Evolutionary conservation across 108 stramenopile species (phyloP).

Genomic region (Mediolabrus comicus): DNA sequence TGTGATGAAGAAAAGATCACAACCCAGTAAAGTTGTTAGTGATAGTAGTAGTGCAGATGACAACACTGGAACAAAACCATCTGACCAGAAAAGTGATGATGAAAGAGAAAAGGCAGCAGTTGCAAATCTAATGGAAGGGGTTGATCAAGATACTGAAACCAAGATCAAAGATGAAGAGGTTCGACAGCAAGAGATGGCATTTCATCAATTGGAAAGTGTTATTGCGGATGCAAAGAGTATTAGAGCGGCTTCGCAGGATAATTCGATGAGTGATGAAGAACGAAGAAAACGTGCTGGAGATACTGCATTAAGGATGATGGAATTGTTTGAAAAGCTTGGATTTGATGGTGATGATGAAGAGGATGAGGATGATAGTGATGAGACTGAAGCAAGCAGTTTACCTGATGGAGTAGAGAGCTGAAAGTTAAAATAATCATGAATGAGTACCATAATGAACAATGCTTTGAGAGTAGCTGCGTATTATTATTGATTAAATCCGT

Average conservation of each 20-base stretch:
- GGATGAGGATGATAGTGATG: constrained; percentile 47
- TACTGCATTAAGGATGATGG: constrained; percentile 75
- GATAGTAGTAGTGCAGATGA: no score
- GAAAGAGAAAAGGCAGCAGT: constrained; percentile 27
- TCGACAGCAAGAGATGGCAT: constrained; percentile 39
- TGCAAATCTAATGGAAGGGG: constrained; percentile 24
- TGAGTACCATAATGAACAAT: no score
- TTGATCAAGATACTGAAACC: neutral
- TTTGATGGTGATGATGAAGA: constrained; percentile 70
- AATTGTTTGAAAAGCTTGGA: constrained; percentile 70
- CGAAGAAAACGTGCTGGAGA: constrained; percentile 72
- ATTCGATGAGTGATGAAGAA: constrained; percentile 70
- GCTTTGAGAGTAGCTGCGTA: no score
- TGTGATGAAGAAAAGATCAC: constrained; percentile 47
- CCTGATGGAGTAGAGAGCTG: neutral
- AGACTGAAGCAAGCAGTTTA: constrained; percentile 1
- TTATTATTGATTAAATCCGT: no score
- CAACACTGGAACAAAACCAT: constrained; percentile 2
- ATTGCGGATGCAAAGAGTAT: constrained; percentile 63
- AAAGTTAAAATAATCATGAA: no score
- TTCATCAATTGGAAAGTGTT: constrained; percentile 66
- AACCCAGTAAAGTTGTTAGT: neutral
- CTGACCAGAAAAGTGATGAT: constrained; percentile 17
- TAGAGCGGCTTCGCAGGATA: constrained; percentile 63
- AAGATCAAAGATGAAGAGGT: neutral